A percentile compares a stretch with the other conserved stretches of the same genome.
These are phyloP conservation scores for Rhizoclosmatium globosum DNA, from an alignment of 192 early-diverging fungal genomes.

Conservation along the genomic window DNA sequence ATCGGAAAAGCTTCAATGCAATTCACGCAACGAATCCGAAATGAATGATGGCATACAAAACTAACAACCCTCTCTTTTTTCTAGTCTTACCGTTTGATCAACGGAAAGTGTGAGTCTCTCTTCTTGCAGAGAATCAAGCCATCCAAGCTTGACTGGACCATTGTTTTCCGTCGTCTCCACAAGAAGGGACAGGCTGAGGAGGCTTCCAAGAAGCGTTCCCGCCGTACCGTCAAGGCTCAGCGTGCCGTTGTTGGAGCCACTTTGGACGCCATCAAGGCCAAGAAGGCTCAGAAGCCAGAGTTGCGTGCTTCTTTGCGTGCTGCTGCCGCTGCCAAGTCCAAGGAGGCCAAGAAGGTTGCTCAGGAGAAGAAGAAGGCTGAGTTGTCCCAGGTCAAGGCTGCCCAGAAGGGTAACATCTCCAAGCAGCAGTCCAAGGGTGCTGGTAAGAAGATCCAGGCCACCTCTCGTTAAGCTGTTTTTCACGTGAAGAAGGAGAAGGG, in stretches of 20 bases:
- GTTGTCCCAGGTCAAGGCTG: conserved; percentile 73
- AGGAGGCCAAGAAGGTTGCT: conserved; percentile 92
- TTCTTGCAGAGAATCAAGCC: conserved; percentile 98
- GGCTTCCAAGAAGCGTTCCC: conserved; percentile 94
- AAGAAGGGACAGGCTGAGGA: conserved; percentile 99
- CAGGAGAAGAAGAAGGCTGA: conserved; percentile 88
- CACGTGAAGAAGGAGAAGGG: background rate
- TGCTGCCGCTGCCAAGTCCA: conserved; percentile 83
- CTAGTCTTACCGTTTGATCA: conserved; percentile 94
- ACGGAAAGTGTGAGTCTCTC: conserved; percentile 96
- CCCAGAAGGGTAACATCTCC: conserved; percentile 70
- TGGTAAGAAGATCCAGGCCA: conserved; percentile 79
- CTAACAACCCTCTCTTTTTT: background rate
- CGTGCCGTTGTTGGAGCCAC: conserved; percentile 96
- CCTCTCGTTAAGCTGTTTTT: conserved; percentile 73
- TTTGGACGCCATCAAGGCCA: conserved; percentile 95
- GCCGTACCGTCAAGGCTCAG: conserved; percentile 93
- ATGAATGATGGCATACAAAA: too few species aligned
- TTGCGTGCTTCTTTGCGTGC: conserved; percentile 89
- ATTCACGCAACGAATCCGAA: too few species aligned
- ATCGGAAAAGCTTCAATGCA: too few species aligned
- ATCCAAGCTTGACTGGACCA: conserved; percentile 97
- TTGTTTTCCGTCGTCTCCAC: conserved; percentile 96
- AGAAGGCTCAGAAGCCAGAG: conserved; percentile 97
- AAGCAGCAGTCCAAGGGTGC: conserved; percentile 87